Base-by-base conservation (phyloP, 148 eudicot genomes). In the Fagopyrum esculentum region DNA sequence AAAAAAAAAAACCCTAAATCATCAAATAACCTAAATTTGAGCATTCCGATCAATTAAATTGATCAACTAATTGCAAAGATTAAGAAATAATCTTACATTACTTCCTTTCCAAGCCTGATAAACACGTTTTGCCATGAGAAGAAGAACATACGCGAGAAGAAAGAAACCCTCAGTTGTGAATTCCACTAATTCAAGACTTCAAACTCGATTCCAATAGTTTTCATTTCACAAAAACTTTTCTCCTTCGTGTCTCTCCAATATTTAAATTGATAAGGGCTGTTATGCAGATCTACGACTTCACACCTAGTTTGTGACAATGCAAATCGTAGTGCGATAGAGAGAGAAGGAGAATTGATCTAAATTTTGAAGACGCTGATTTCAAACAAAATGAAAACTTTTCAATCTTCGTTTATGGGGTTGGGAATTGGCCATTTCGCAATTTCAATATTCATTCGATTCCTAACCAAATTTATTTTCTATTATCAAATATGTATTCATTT, bases 91-190 rank as follows among this genome's bases (percentile, higher is more conserved):
- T 17, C 68, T 49, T 73, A 83, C 86, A 71, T 83, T 83, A 70
- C 76, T 81, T 74, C 83, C 86, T 61, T 61, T 61, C 68, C 68
- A 61, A 61, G 68, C 68, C 22, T 61, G 68, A 61, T 61, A 61
- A 61, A 61, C 68, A 29, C 68, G 68, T 43, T 61, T 40, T 61
- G 68, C 68, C 68, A 61, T 61, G 44, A 0, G 43, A 6, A 13
- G 68, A 61, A 61, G 68, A 61, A 57, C 64, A 57, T n/a, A 57
- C 17, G 4, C 6, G n/a, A 19, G 2, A 22, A 17, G 1, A 57
- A 19, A 19, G 64, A 57, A 61, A 29, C 68, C 68, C 68, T 61
- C 68, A 61, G 43, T 61, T 61, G 68, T 43, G 68, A 29, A 29
- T 61, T 61, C 43, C 68, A 61, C 43, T 29, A 29, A 61, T 1